Base-by-base conservation (phyloP, 441 rosid species). In the Gossypium trilobum region DNA sequence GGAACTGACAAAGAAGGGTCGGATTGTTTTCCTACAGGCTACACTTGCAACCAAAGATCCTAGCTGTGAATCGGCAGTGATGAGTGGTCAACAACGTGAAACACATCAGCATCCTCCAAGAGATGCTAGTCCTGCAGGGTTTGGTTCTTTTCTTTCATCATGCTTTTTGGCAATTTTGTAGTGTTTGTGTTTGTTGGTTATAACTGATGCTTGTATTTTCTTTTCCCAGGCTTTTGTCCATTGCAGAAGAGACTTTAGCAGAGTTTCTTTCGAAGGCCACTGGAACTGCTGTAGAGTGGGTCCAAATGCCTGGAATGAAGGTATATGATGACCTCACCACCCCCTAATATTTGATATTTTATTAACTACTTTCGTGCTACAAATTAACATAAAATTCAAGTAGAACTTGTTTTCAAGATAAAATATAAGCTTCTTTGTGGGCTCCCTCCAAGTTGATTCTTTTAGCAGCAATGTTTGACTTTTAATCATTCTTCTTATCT, bases 251-350 rank as follows among this genome's bases (percentile, higher is more conserved):
- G 84, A 91, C 99, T 89, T 91, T 95, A 91, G 88, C 99, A 91
- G 99, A 95, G 95, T 95, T 95, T 92, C 95, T 95, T 89, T 95
- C 98, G 78, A 95, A 95, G 99, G 99, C 99, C 79, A 95, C 97
- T 88, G 99, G 99, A 90, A 95, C 98, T 80, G 99, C 99, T 82
- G 95, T 95, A 61, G 99, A 95, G 97, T 93, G 99, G 99, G 94
- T 95, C 81, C 98, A 95, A 87, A 95, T 93, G 97, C 99, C 99
- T 90, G 97, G 99, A 91, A 95, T 93, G 99, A 95, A 95, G 99
- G 99, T 91, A 87, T 78, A 48, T 65, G 70, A 23, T 14, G 31
- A 60, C 27, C 51, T 65, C 23, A 64, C 54, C 69, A 13, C 75
- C 48, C 11, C 29, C 44, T 27, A 55, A 10, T 27, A 70, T 72